Percentiles rank a stretch among this genome's conserved stretches.
Conservation (phyloP, 805 yeast genomes). For the Cyberlindnera mycetangii region DNA sequence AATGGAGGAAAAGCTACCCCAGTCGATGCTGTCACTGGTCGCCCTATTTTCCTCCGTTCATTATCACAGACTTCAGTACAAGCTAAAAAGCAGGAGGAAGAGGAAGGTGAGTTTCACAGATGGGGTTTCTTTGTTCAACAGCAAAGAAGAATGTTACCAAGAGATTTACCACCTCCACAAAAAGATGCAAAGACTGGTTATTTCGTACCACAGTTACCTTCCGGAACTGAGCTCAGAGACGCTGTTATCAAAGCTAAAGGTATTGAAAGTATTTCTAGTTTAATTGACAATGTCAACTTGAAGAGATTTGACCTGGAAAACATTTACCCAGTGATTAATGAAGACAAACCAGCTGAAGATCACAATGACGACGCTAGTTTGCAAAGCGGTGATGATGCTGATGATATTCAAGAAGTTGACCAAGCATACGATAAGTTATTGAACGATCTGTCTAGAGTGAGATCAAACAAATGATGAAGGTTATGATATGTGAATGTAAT, state of each 20-base stretch:
- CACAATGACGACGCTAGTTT: constrained; percentile 11
- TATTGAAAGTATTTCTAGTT: constrained; percentile 62
- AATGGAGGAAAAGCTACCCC: constrained; percentile 50
- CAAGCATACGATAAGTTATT: constrained; percentile 70
- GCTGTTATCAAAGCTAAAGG: constrained; percentile 74
- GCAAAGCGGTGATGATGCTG: constrained; percentile 11
- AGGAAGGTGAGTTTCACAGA: constrained; percentile 89
- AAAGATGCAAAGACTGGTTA: constrained; percentile 13
- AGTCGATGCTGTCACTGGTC: constrained; percentile 67
- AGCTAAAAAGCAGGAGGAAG: constrained; percentile 78
- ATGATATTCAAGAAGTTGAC: constrained; percentile 46
- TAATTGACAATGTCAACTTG: constrained; percentile 61
- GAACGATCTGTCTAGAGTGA: constrained; percentile 62
- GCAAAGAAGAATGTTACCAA: constrained; percentile 37
- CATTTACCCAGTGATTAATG: constrained; percentile 37
- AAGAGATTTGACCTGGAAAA: constrained; percentile 50
- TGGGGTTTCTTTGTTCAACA: constrained; percentile 80
- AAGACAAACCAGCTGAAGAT: constrained; percentile 4
- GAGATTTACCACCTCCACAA: constrained; percentile 11
- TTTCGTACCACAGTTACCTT: constrained; percentile 37
- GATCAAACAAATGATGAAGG: constrained; percentile 43
- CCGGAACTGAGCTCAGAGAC: constrained; percentile 46
- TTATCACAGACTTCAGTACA: constrained; percentile 61
- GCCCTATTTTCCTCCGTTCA: constrained; percentile 64
- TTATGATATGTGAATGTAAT: neutral